Percentiles rank a stretch among this genome's conserved stretches.
phyloP scores from a whole-genome alignment of 768 basidiomycete genomes.

The Kwoniella bestiolae region DNA sequence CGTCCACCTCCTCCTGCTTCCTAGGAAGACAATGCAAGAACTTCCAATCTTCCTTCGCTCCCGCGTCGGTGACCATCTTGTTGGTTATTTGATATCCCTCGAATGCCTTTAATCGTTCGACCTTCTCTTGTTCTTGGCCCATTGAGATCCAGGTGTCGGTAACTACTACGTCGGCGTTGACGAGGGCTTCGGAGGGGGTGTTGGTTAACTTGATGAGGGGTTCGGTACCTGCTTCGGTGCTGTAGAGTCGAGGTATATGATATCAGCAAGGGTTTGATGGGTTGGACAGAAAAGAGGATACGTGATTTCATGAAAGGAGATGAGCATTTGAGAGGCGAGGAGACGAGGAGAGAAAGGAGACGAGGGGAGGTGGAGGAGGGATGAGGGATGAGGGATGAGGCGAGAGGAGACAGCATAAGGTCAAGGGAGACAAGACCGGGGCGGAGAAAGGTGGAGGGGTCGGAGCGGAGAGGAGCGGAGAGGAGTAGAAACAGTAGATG shows the following conservation, averaged over 20 bases:
- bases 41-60: constrained; percentile 84
- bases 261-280: neutral
- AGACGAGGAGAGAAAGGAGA: no score
- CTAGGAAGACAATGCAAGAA: constrained; percentile 96
- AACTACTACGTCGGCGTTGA: constrained; percentile 88
- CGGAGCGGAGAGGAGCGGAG: no score
- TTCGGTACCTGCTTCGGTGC: constrained; percentile 47
- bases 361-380: no score
- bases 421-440: no score
- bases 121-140: constrained; percentile 96
- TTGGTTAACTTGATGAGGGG: constrained; percentile 53
- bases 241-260: constrained; percentile 1
- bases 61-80: constrained; percentile 74
- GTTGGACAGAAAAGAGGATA: neutral
- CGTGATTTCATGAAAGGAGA: no score
- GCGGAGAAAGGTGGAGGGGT: no score
- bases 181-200: constrained; percentile 78
- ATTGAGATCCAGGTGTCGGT: constrained; percentile 99
- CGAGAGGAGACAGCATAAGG: no score
- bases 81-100: constrained; percentile 93
- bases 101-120: constrained; percentile 81
- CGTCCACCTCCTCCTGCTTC: constrained; percentile 90
- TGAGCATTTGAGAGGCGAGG: no score
- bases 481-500: no score
- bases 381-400: no score